phyloP scores from a whole-genome alignment of 2,329 filamentous ascomycete genomes.

The Sclerotinia sclerotiorum region DNA sequence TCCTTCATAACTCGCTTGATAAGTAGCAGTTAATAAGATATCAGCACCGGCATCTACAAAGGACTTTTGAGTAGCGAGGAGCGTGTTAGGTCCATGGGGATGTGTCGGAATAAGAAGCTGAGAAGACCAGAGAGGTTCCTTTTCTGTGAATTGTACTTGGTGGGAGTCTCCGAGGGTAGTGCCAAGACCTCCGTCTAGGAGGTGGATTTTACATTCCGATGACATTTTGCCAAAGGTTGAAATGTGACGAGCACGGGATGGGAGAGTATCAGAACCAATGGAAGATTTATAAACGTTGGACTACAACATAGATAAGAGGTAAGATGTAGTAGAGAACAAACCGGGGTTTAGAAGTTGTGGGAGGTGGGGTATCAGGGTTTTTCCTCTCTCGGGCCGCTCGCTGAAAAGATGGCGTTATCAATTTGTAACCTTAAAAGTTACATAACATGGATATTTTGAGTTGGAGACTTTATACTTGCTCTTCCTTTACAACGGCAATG shows the following conservation, averaged over 20 bases:
- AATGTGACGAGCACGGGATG: background rate
- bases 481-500: background rate
- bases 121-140: slow-evolving; percentile 66
- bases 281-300: background rate
- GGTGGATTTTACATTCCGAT: slow-evolving; percentile 33
- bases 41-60: slow-evolving; percentile 55
- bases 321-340: background rate
- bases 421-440: background rate
- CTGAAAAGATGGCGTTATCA: slow-evolving; percentile 1
- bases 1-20: slow-evolving; percentile 60
- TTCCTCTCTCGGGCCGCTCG: slow-evolving; percentile 3
- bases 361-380: slow-evolving; percentile 18
- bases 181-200: slow-evolving; percentile 67
- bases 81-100: slow-evolving; percentile 12
- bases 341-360: background rate
- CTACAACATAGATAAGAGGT: background rate
- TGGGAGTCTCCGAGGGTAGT: slow-evolving; percentile 63
- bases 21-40: slow-evolving; percentile 66
- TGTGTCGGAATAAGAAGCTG: slow-evolving; percentile 59
- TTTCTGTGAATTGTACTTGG: slow-evolving; percentile 50
- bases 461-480: background rate
- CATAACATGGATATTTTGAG: background rate
- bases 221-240: background rate
- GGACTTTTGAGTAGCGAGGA: slow-evolving; percentile 13
- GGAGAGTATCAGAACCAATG: background rate